Percentiles rank a stretch among this genome's conserved stretches.
phyloP scores from a whole-genome alignment of 306 rosid species.

The Pyrus bretschneideri region DNA sequence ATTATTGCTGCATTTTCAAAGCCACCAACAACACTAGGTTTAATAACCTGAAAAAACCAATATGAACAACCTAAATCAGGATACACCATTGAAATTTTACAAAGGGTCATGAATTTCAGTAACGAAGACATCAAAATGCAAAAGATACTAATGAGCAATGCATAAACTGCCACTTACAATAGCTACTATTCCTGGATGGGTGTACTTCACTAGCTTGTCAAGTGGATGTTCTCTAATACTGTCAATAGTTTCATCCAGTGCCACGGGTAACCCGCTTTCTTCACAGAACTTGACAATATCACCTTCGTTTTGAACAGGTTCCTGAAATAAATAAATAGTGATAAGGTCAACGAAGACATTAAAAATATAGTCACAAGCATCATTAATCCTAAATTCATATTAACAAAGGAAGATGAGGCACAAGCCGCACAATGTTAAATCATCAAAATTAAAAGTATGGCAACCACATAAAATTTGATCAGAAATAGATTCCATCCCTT shows the following conservation, averaged over 20 bases:
- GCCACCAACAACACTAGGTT: conserved; percentile 91
- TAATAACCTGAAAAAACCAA: conserved; percentile 64
- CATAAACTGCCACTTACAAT: conserved; percentile 48
- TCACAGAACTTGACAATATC: conserved; percentile 75
- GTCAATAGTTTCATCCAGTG: conserved; percentile 84
- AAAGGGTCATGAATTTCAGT: background rate
- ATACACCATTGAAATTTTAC: background rate
- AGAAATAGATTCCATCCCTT: background rate
- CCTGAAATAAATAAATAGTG: conserved; percentile 42
- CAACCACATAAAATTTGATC: background rate
- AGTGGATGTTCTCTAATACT: conserved; percentile 53
- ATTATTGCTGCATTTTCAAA: conserved; percentile 76
- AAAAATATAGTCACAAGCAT: background rate
- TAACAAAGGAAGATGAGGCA: background rate
- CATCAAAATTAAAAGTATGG: background rate
- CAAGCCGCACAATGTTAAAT: background rate
- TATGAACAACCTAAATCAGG: background rate
- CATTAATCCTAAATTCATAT: background rate
- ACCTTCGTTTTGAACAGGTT: conserved; percentile 73
- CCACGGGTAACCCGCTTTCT: conserved; percentile 83
- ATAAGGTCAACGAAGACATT: background rate
- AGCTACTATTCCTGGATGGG: conserved; percentile 83
- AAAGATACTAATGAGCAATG: background rate
- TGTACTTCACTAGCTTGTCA: conserved; percentile 54
- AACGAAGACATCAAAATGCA: background rate